Base-by-base conservation (phyloP, 164 flowering plant genomes). In the Paratinospora sagittata region DNA sequence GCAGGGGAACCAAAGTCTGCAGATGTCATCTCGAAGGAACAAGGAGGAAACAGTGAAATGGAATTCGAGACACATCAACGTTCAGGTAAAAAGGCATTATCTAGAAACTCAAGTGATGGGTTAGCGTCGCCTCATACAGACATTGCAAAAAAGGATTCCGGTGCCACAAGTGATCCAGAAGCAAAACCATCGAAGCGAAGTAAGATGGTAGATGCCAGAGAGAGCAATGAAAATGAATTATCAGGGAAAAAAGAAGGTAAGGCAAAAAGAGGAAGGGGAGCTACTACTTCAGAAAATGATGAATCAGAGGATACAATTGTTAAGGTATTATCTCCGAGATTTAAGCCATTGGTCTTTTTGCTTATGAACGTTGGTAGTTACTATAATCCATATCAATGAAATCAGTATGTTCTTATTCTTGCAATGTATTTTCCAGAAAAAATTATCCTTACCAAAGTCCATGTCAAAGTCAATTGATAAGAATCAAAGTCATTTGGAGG, bases 11-110 rank as follows among this genome's bases (percentile, higher is more conserved):
- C 36, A 23, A 24, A 39, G 21, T 69, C 62, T 34, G 8, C 27
- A 52, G 63, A 69, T 69, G 27, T 3, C 45, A 27, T 70, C 67
- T 61, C 83, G 7, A 78, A 70, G 78, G 69, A 76, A 47, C 63
- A 85, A 47, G 87, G 81, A 47, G 87, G 69, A 47, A 67, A 72
- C n/a, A 77, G 74, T 73, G 82, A 77, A 63, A 77, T 83, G 6
- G 90, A 82, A 76, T 76, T 49, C 24, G 85, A 81, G 73, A 34
- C 65, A 12, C 68, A 43, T 26, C 78, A 41, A 24, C 77, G 39
- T 0, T 45, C 79, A 1, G 82, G 82, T 37, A 85, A 79, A 70
- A 86, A 82, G 27, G 34, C 33, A 43, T 7, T n/a, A 4, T 67
- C 70, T 66, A 80, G 16, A 33, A 55, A 62, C 72, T 64, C 79